phyloP scores from a whole-genome alignment of 1,139 yeast species.

The Pichia sp. region DNA sequence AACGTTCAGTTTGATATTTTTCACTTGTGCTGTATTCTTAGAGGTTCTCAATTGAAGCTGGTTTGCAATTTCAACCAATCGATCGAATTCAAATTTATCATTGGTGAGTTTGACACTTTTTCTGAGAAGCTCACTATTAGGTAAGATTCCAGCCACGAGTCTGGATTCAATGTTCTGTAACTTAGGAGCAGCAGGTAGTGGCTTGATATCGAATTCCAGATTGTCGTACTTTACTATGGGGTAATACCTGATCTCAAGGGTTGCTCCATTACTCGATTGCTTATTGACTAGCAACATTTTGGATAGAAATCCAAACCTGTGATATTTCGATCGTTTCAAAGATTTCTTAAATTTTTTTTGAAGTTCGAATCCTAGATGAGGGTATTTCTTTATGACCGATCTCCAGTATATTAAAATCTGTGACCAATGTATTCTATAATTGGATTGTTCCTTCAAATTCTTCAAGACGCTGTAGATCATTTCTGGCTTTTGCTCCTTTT shows the following conservation, averaged over 20 bases:
- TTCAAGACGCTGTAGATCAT: conserved; percentile 12
- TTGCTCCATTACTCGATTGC: conserved; percentile 1
- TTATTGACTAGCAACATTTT: conserved; percentile 9
- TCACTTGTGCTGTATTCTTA: conserved; percentile 9
- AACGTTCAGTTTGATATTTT: conserved; percentile 17
- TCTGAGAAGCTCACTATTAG: conserved; percentile 20
- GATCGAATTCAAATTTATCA: conserved; percentile 18
- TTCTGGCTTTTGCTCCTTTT: conserved; percentile 18
- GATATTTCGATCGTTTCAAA: conserved; percentile 13
- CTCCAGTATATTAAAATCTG: conserved; percentile 23
- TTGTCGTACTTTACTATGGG: conserved; percentile 14
- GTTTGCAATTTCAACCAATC: conserved; percentile 18
- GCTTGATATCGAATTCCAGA: conserved; percentile 12
- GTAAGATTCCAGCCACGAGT: conserved; percentile 25
- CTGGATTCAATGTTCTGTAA: conserved; percentile 23
- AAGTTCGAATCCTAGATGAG: conserved; percentile 19
- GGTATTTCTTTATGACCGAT: conserved; percentile 21
- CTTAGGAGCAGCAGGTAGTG: conserved; percentile 17
- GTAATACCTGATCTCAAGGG: conserved; percentile 8
- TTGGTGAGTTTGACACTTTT: conserved; percentile 20
- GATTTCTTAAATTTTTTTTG: conserved; percentile 7
- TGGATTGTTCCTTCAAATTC: conserved; percentile 9
- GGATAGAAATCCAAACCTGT: conserved; percentile 13
- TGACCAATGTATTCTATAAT: conserved; percentile 15
- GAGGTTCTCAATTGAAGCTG: conserved; percentile 16